A percentile compares a stretch with the other conserved stretches of the same genome.
Evolutionary conservation across 148 eudicot species (phyloP).

Genomic region (Polygonum maritimum): DNA sequence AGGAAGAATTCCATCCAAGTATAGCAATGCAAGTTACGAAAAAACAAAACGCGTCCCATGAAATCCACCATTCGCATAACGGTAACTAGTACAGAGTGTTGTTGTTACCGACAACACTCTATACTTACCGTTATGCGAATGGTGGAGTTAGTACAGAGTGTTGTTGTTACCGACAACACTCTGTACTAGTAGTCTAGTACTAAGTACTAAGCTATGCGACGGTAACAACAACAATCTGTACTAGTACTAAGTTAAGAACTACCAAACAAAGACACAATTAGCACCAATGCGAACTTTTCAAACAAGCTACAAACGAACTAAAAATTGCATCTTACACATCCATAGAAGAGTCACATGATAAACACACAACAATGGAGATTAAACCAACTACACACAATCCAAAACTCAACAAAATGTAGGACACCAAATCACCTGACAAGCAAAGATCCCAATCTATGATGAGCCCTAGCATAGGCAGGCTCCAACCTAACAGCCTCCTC

Average conservation of each 20-base stretch:
- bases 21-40: neutral
- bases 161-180: too few species aligned
- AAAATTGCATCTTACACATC: neutral
- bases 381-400: neutral
- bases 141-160: too few species aligned
- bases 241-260: too few species aligned
- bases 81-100: too few species aligned
- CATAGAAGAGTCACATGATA: neutral
- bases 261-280: neutral
- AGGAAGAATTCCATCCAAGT: neutral
- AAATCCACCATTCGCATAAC: neutral
- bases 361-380: neutral
- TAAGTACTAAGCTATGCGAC: too few species aligned
- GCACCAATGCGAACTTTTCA: neutral
- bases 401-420: conserved; percentile 9
- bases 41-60: neutral
- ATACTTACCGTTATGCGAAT: too few species aligned
- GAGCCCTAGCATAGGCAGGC: conserved; percentile 58
- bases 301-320: neutral
- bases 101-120: too few species aligned
- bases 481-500: conserved; percentile 76
- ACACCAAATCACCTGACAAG: conserved; percentile 55
- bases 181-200: too few species aligned
- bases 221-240: too few species aligned
- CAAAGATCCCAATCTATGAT: conserved; percentile 64